Base-by-base conservation (phyloP, 2,329 filamentous ascomycete species). In the Trematosphaeria pertusa region DNA sequence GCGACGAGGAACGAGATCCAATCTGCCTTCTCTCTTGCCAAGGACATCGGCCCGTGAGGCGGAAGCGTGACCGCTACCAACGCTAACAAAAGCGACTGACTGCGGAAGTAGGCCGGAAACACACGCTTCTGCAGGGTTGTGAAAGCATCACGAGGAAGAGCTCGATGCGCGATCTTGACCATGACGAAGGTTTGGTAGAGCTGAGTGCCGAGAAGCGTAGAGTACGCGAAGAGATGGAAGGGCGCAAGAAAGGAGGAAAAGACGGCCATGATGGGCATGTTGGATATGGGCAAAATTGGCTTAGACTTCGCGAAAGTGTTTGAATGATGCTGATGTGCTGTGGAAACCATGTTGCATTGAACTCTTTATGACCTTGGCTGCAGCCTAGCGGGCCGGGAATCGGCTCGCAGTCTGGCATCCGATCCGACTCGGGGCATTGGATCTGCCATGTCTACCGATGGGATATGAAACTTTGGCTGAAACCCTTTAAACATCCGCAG, bases 151-250 rank as follows among this genome's bases (percentile, higher is more conserved):
- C 63, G 62, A 0, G 73, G 68, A 4, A 76, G 67, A 5, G 54
- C 56, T 38, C 56, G 56, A 46, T 67, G 70, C 17, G 70, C 64
- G 14, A 77, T 51, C 51, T 74, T 76, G 1, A 72, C 73, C 42
- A 74, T 70, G 28, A 74, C 47, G 40, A 76, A 75, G 49, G 57
- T 73, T 54, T 75, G 59, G 42, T 71, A 76, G 0, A 75, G 50
- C 43, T 74, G 61, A 2, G 68, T 69, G 10, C 73, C 73, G 3
- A 76, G 61, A 5, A 76, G 59, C 1, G 72, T 64, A 1, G 73
- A 72, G 44, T 73, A 76, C 1, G 67, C 57, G 9, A 76, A 44
- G 8, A 76, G 52, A 42, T 75, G 74, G 22, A 69, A 63, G 3
- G 72, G 60, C 3, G 50, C 52, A n/a, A 67, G 45, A 8, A 7